phyloP scores from a whole-genome alignment of 345 rosid genomes.

The Citrus sinensis region DVS_A1.0 CM039164.1:24743501-24744000 shows the following conservation, averaged over 20 bases:
- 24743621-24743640: slow-evolving; percentile 51
- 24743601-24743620: slow-evolving; percentile 57
- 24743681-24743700: slow-evolving; percentile 1
- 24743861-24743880: too few species aligned
- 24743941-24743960: background rate
- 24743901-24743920: too few species aligned
- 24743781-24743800: background rate
- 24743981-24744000: background rate
- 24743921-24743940: background rate
- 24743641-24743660: slow-evolving; percentile 39
- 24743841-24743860: background rate
- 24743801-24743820: background rate
- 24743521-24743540: background rate
- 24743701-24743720: background rate
- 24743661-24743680: slow-evolving; percentile 45
- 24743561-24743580: background rate
- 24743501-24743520: slow-evolving; percentile 22
- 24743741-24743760: background rate
- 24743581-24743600: background rate
- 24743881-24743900: too few species aligned
- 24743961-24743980: background rate
- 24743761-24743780: background rate
- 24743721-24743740: background rate
- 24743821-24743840: background rate
- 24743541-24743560: background rate